phyloP scores from a whole-genome alignment of 2,329 filamentous ascomycete genomes.

The Paraphaeosphaeria sporulosa region DNA sequence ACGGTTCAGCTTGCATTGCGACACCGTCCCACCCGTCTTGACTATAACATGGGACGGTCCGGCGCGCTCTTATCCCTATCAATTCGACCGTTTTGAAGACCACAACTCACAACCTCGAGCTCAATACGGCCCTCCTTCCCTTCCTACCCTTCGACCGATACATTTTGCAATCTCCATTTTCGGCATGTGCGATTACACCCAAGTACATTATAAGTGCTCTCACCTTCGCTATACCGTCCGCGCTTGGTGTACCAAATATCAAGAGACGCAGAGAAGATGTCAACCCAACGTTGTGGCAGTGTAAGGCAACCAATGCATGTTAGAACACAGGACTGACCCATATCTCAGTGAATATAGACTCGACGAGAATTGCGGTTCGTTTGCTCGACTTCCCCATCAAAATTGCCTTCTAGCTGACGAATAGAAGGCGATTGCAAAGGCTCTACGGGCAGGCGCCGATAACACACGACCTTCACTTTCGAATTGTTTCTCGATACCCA shows the following conservation, averaged over 20 bases:
- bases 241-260: slow-evolving; percentile 63
- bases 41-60: slow-evolving; percentile 27
- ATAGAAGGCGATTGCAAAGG: slow-evolving; percentile 46
- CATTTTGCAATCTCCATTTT: slow-evolving; percentile 9
- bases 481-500: slow-evolving; percentile 17
- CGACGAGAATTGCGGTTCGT: slow-evolving; percentile 57
- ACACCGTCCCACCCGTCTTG: slow-evolving; percentile 16
- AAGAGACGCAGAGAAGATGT: slow-evolving; percentile 64
- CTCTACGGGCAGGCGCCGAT: slow-evolving; percentile 28
- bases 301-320: slow-evolving; percentile 37
- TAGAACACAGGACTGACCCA: slow-evolving; percentile 19
- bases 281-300: slow-evolving; percentile 63
- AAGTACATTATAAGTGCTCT: slow-evolving; percentile 64
- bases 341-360: slow-evolving; percentile 55
- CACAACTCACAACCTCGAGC: slow-evolving; percentile 5
- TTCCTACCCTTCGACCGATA: slow-evolving; percentile 8
- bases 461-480: slow-evolving; percentile 15
- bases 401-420: slow-evolving; percentile 20
- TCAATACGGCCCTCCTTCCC: slow-evolving; percentile 13
- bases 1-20: slow-evolving; percentile 22
- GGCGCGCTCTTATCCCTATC: slow-evolving; percentile 17
- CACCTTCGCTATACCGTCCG: slow-evolving; percentile 64
- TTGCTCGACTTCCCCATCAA: neutral
- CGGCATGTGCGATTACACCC: slow-evolving; percentile 66
- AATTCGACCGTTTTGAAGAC: slow-evolving; percentile 17